Conservation (phyloP, 2,329 filamentous ascomycete genomes). For the Colletotrichum sp. region DNA sequence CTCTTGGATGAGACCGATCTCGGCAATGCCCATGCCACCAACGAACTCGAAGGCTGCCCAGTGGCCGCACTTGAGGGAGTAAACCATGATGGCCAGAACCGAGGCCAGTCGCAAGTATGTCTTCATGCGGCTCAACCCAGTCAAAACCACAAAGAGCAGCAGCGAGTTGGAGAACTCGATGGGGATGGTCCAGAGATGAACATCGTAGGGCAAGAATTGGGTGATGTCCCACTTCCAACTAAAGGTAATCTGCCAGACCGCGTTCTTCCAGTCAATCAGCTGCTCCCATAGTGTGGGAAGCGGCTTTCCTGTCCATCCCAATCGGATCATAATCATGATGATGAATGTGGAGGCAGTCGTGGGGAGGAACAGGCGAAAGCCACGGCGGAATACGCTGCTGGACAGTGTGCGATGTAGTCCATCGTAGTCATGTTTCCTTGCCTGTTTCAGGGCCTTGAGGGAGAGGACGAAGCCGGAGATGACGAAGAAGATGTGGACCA, state of each 20-base stretch:
- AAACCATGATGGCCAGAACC: slow-evolving; percentile 38
- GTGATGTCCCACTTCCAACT: slow-evolving; percentile 33
- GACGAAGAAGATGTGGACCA: slow-evolving; percentile 58
- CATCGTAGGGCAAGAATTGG: slow-evolving; percentile 38
- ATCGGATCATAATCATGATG: slow-evolving; percentile 37
- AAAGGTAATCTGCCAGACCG: slow-evolving; percentile 27
- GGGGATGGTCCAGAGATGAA: slow-evolving; percentile 55
- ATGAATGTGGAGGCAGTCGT: slow-evolving; percentile 47
- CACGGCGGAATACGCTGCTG: slow-evolving; percentile 52
- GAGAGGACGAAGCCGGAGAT: slow-evolving; percentile 55
- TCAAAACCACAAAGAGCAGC: slow-evolving; percentile 46
- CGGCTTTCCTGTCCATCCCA: slow-evolving; percentile 30
- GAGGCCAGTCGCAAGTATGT: slow-evolving; percentile 33
- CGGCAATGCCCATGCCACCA: slow-evolving; percentile 49
- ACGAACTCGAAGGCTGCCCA: slow-evolving; percentile 53
- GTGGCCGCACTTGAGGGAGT: slow-evolving; percentile 41
- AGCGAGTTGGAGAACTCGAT: slow-evolving; percentile 52
- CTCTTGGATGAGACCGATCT: slow-evolving; percentile 44
- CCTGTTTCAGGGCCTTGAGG: slow-evolving; percentile 46
- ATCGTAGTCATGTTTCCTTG: slow-evolving; percentile 41
- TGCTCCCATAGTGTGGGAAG: slow-evolving; percentile 28
- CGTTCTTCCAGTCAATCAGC: slow-evolving; percentile 30
- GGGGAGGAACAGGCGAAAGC: slow-evolving; percentile 51
- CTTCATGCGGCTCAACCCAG: slow-evolving; percentile 37
- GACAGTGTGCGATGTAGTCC: slow-evolving; percentile 44